Conservation (phyloP, 805 yeast species). For the Clavispora phyllophila region DNA sequence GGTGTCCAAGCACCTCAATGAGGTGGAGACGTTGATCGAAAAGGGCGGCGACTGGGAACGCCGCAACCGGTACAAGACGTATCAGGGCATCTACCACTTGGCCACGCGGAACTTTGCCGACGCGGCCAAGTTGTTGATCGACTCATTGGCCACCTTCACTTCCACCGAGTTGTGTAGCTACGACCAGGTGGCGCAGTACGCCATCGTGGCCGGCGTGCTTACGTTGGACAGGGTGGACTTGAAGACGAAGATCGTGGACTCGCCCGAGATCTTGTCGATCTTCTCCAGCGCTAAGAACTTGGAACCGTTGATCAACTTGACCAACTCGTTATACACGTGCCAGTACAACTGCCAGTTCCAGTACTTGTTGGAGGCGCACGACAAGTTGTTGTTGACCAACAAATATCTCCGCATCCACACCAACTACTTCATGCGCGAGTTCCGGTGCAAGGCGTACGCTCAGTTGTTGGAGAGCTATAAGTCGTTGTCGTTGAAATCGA, state of each 20-base stretch:
- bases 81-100: constrained; percentile 76
- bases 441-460: constrained; percentile 91
- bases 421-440: constrained; percentile 79
- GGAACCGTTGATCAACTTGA: constrained; percentile 76
- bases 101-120: constrained; percentile 82
- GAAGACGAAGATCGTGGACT: constrained; percentile 80
- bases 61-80: constrained; percentile 89
- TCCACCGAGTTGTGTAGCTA: constrained; percentile 85
- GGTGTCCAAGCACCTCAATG: constrained; percentile 68
- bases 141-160: constrained; percentile 91
- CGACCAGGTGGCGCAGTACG: constrained; percentile 84
- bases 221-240: constrained; percentile 78
- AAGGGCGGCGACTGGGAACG: constrained; percentile 99
- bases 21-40: constrained; percentile 71
- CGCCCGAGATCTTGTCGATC: constrained; percentile 86
- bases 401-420: constrained; percentile 73
- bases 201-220: constrained; percentile 83
- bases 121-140: constrained; percentile 81
- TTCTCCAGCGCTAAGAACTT: constrained; percentile 64
- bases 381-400: constrained; percentile 56
- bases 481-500: constrained; percentile 80
- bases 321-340: constrained; percentile 82
- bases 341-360: constrained; percentile 80
- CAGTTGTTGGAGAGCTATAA: constrained; percentile 93
- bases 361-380: constrained; percentile 71